Evolutionary conservation across 2,329 filamentous ascomycete species (phyloP).

Genomic region (Alternaria conjuncta): DNA sequence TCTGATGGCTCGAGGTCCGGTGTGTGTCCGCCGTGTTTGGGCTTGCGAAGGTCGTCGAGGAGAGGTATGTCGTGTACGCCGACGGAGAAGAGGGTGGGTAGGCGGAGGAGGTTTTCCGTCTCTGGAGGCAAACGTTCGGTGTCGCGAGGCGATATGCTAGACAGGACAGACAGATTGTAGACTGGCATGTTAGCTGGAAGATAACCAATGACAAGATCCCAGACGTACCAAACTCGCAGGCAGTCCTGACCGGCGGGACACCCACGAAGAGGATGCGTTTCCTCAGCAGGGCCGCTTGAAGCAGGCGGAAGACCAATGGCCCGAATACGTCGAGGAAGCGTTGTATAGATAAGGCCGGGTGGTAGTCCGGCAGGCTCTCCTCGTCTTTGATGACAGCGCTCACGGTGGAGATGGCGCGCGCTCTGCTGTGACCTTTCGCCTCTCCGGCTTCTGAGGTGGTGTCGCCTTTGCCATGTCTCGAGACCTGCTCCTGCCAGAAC

Average conservation of each 20-base stretch:
- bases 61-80: constrained; percentile 91
- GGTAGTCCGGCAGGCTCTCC: constrained; percentile 74
- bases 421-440: constrained; percentile 33
- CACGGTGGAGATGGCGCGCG: constrained; percentile 57
- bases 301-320: constrained; percentile 88
- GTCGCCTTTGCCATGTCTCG: neutral
- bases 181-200: constrained; percentile 60
- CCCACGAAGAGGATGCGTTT: constrained; percentile 88
- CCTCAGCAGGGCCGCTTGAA: constrained; percentile 82
- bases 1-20: constrained; percentile 54
- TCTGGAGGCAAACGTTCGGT: constrained; percentile 70
- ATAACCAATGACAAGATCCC: neutral
- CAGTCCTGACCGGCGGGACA: constrained; percentile 81
- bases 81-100: constrained; percentile 87
- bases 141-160: constrained; percentile 81
- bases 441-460: neutral
- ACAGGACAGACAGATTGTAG: constrained; percentile 91
- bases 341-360: constrained; percentile 85
- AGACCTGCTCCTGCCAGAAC: constrained; percentile 74
- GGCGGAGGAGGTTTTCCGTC: constrained; percentile 66
- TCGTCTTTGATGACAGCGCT: constrained; percentile 64
- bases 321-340: constrained; percentile 83
- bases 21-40: constrained; percentile 44
- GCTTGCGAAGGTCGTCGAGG: constrained; percentile 65
- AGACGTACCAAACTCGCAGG: constrained; percentile 83